These are phyloP conservation scores for Phytophthora sansomeana DNA, from an alignment of 352 stramenopile genomes.

Conservation along the genomic window DNA sequence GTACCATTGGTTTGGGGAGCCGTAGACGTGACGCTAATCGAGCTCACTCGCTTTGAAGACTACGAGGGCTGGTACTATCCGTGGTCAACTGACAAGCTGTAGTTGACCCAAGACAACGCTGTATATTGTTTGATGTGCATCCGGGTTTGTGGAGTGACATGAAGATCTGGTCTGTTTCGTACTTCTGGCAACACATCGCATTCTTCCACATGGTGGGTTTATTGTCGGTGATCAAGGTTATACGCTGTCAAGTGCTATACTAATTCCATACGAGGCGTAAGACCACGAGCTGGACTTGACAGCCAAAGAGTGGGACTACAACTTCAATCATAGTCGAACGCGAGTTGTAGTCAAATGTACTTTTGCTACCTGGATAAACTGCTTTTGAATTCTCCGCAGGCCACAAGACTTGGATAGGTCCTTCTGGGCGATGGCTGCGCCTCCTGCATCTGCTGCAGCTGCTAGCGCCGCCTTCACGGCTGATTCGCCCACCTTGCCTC, in stretches of 20 bases:
- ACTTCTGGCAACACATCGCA: conserved; percentile 4
- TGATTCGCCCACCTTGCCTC: too few relatives aligned
- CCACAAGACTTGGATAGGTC: too few relatives aligned
- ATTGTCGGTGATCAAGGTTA: conserved; percentile 4
- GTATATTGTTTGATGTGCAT: conserved; percentile 3
- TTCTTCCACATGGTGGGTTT: background rate
- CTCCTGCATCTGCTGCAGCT: conserved; percentile 1
- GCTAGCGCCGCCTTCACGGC: too few relatives aligned
- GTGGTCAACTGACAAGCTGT: conserved; percentile 11
- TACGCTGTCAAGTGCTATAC: background rate
- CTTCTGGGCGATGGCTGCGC: background rate
- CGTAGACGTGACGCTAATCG: conserved; percentile 1
- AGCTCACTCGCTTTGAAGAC: conserved; percentile 1
- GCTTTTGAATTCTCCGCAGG: conserved; percentile 2
- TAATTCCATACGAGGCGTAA: background rate
- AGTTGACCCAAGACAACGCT: background rate
- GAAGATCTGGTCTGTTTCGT: conserved; percentile 10
- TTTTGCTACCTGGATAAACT: conserved; percentile 1
- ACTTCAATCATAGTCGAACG: conserved; percentile 8
- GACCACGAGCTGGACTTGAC: background rate
- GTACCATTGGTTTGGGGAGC: conserved; percentile 5
- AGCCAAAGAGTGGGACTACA: background rate
- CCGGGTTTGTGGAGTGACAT: conserved; percentile 11
- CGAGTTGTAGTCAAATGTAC: background rate
- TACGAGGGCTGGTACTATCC: conserved; percentile 9